Conservation (phyloP, 2,329 filamentous ascomycete genomes). For the Ascochyta viciae-villosae region DNA sequence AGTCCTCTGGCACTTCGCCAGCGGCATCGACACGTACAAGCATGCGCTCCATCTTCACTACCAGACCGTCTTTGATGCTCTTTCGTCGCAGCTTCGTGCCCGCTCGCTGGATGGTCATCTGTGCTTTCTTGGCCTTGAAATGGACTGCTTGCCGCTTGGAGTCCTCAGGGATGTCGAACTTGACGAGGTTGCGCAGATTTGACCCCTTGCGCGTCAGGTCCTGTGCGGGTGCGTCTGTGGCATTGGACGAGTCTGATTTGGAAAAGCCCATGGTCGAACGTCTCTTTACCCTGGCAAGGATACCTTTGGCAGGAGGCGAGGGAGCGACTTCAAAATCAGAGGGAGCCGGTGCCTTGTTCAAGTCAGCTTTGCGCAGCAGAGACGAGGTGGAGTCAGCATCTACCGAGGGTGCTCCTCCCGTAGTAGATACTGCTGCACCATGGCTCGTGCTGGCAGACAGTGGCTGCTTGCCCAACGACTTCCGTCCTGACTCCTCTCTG, state of each 20-base stretch:
- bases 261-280: constrained; percentile 34
- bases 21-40: constrained; percentile 66
- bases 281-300: constrained; percentile 38
- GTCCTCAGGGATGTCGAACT: constrained; percentile 53
- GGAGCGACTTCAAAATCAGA: constrained; percentile 28
- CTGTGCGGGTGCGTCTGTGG: constrained; percentile 13
- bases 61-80: constrained; percentile 62
- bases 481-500: constrained; percentile 24
- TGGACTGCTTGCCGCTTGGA: constrained; percentile 48
- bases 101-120: constrained; percentile 47
- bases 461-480: constrained; percentile 37
- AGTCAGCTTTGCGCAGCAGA: constrained; percentile 46
- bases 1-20: constrained; percentile 64
- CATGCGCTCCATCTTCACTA: constrained; percentile 74
- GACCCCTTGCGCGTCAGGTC: constrained; percentile 37
- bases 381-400: constrained; percentile 48
- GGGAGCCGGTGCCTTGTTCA: constrained; percentile 35
- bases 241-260: constrained; percentile 13
- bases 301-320: constrained; percentile 33
- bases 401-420: constrained; percentile 40
- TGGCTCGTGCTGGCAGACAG: constrained; percentile 40
- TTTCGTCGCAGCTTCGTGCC: constrained; percentile 48
- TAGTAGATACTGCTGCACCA: constrained; percentile 31
- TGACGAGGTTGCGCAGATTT: constrained; percentile 48
- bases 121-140: constrained; percentile 49